Conservation (phyloP, 768 basidiomycete species). For the Lentinula sp. region DNA sequence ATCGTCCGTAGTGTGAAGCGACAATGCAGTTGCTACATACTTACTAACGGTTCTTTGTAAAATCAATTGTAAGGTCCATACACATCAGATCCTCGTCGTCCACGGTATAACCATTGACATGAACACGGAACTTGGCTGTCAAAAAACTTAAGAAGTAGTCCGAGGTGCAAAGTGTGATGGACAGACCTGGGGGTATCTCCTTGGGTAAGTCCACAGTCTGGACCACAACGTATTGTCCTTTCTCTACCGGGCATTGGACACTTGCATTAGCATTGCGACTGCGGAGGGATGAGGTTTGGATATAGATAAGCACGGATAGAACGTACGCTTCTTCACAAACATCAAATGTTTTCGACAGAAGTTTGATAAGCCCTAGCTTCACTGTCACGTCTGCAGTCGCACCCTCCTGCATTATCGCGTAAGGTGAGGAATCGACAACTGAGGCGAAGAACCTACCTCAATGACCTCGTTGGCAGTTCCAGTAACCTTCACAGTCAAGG, state of each 20-base stretch:
- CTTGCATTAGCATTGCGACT: slow-evolving; percentile 72
- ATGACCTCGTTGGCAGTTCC: slow-evolving; percentile 55
- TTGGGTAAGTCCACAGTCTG: slow-evolving; percentile 86
- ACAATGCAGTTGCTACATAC: slow-evolving; percentile 12
- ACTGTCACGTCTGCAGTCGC: slow-evolving; percentile 87
- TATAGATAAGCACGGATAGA: background rate
- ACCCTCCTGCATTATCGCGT: slow-evolving; percentile 56
- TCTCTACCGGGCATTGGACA: slow-evolving; percentile 79
- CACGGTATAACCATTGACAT: slow-evolving; percentile 61
- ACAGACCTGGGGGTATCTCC: slow-evolving; percentile 80
- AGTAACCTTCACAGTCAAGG: slow-evolving; percentile 79
- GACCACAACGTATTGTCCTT: slow-evolving; percentile 62
- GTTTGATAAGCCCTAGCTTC: slow-evolving; percentile 89
- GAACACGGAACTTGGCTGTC: slow-evolving; percentile 78
- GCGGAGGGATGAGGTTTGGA: slow-evolving; percentile 5
- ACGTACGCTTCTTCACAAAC: slow-evolving; percentile 93
- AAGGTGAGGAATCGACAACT: background rate
- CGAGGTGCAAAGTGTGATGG: background rate
- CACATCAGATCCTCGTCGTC: slow-evolving; percentile 78
- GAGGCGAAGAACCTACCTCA: slow-evolving; percentile 42
- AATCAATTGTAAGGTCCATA: slow-evolving; percentile 74
- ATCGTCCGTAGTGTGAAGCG: too few species aligned
- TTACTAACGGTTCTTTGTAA: slow-evolving; percentile 41
- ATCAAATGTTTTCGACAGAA: slow-evolving; percentile 81
- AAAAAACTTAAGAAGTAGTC: slow-evolving; percentile 3